phyloP scores from a whole-genome alignment of 768 basidiomycete species.

The Auriscalpium microsporum region DNA sequence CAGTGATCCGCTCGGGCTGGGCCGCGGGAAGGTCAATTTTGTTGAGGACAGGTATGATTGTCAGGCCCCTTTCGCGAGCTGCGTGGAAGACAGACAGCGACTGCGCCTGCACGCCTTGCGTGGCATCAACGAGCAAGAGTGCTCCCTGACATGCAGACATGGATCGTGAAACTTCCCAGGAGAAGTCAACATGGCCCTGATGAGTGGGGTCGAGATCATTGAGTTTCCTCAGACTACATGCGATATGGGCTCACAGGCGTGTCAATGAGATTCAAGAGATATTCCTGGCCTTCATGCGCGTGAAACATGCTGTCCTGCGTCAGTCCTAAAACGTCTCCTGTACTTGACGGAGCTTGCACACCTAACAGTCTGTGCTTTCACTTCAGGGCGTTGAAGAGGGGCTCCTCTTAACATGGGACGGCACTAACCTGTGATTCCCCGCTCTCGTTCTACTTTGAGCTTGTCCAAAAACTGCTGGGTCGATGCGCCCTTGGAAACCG shows the following conservation, averaged over 20 bases:
- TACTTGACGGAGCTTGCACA: conserved; percentile 18
- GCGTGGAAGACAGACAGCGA: conserved; percentile 91
- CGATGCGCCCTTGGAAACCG: conserved; percentile 43
- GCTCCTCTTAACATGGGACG: not conserved
- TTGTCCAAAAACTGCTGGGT: conserved; percentile 89
- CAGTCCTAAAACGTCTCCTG: conserved; percentile 8
- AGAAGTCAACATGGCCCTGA: conserved; percentile 95
- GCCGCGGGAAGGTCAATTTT: conserved; percentile 96
- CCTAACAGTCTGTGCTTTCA: conserved; percentile 95
- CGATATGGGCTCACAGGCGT: conserved; percentile 57
- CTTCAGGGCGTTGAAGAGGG: conserved; percentile 29
- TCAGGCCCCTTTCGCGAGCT: conserved; percentile 72
- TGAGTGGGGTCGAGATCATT: not conserved
- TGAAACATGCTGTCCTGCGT: conserved; percentile 64
- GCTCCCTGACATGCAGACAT: conserved; percentile 93
- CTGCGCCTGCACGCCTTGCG: conserved; percentile 96
- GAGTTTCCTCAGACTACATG: not conserved
- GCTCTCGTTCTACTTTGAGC: conserved; percentile 92
- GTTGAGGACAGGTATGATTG: conserved; percentile 86
- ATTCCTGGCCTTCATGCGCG: conserved; percentile 39
- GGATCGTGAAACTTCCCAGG: conserved; percentile 92
- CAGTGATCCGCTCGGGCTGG: conserved; percentile 69
- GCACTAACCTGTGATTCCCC: conserved; percentile 82
- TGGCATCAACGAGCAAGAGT: conserved; percentile 80
- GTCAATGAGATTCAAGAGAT: conserved; percentile 91